Base-by-base conservation (phyloP, 2,329 filamentous ascomycete species). In the Aspergillus fumigatiaffinis region DNA sequence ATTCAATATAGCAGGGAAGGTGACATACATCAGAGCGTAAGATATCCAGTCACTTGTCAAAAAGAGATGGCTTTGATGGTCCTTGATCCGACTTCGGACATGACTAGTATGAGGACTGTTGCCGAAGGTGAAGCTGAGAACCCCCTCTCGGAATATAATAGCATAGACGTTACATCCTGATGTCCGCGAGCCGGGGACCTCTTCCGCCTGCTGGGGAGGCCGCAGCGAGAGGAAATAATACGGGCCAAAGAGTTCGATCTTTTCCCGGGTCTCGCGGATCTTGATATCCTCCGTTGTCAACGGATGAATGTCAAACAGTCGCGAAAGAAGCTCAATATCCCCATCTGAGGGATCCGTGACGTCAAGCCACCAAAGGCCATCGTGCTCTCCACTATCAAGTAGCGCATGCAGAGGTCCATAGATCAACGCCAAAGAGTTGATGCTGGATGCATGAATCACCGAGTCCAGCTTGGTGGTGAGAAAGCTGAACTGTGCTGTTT, bases 201-300 rank as follows among this genome's bases (percentile, higher is more conserved):
- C 86, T 61, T 92, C 88, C 58, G 89, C 80, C 50, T 91, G 87
- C 62, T 85, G 87, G 79, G 96, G 96, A 2, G 91, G 94, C 47
- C 92, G 86, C 81, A 97, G 96, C 69, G 90, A 94, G 47, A 95
- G 88, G 72, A 97, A 96, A 77, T 97, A 97, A 77, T 97, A 97
- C 9, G 90, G 90, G 7, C 89, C 88, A 76, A 97, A 97, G n/a
- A 97, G 82, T 73, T 97, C 93, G 57, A 97, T 95, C 80, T 97
- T 97, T 77, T 97, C 93, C 29, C 93, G 91, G 3, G 91, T 87
- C 74, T 97, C 93, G 70, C 96, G 90, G 0, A 90, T 92, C 53
- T 87, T 88, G 64, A 97, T 96, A 77, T 97, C 93, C 75, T 97
- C 93, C 28, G 92, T 90, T 0, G 93, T 97, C 71, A 97, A 79